phyloP scores from a whole-genome alignment of 306 rosid genomes.

The Pueraria montana region DNA sequence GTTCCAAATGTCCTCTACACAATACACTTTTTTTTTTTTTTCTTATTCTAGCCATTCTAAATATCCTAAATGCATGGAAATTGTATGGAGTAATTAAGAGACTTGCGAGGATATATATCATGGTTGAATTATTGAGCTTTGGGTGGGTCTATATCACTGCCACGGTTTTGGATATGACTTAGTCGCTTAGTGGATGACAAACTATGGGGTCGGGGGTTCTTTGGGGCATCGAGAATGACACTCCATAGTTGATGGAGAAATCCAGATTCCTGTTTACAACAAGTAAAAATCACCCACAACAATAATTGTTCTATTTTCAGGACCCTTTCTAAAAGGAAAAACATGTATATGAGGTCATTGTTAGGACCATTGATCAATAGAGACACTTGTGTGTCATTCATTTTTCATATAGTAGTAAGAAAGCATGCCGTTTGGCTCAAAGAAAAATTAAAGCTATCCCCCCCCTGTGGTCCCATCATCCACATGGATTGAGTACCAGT shows the following conservation, averaged over 20 bases:
- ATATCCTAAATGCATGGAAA: background rate
- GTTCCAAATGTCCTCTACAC: too few species aligned
- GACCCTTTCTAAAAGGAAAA: slow-evolving; percentile 39
- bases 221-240: slow-evolving; percentile 31
- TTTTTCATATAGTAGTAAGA: slow-evolving; percentile 22
- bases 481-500: slow-evolving; percentile 36
- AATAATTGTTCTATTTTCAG: slow-evolving; percentile 46
- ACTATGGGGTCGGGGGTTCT: slow-evolving; percentile 49
- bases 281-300: slow-evolving; percentile 37
- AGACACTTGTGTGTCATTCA: slow-evolving; percentile 32
- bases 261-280: slow-evolving; percentile 39
- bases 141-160: slow-evolving; percentile 42
- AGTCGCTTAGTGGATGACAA: background rate
- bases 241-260: slow-evolving; percentile 46
- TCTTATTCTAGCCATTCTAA: background rate
- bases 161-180: slow-evolving; percentile 54
- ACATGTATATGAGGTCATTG: background rate
- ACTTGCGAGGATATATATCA: background rate
- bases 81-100: background rate
- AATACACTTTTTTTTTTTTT: too few species aligned
- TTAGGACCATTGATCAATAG: slow-evolving; percentile 42
- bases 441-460: background rate
- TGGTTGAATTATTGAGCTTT: slow-evolving; percentile 56
- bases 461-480: slow-evolving; percentile 41
- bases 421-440: slow-evolving; percentile 2